phyloP scores from a whole-genome alignment of 495 filamentous ascomycete species.

The Penicillium lividum region DNA sequence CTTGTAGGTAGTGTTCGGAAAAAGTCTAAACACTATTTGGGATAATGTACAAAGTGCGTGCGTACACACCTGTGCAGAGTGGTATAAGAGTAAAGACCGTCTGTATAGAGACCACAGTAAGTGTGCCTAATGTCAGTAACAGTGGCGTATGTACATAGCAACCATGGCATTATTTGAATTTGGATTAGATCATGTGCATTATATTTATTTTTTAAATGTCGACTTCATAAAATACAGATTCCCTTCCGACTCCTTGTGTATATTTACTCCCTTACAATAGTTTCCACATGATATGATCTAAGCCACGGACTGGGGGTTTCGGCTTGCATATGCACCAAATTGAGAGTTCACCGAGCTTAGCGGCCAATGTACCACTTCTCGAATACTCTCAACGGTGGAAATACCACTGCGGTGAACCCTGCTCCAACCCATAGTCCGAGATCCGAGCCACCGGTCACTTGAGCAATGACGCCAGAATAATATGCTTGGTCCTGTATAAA shows the following conservation, averaged over 20 bases:
- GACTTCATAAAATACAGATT: background rate
- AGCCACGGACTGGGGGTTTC: background rate
- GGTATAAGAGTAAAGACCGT: too few relatives aligned
- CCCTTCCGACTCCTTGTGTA: background rate
- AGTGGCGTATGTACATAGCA: background rate
- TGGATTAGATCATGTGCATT: background rate
- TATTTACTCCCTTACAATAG: too few relatives aligned
- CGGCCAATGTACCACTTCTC: slow-evolving; percentile 42
- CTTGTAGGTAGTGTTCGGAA: too few relatives aligned
- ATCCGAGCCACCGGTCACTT: slow-evolving; percentile 37
- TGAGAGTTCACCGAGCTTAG: slow-evolving; percentile 9
- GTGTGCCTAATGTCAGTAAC: too few relatives aligned
- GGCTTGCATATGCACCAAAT: too few relatives aligned
- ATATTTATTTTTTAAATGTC: background rate
- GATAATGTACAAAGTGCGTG: too few relatives aligned
- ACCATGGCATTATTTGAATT: background rate
- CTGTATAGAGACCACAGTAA: too few relatives aligned
- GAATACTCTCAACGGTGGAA: slow-evolving; percentile 44
- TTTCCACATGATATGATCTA: background rate
- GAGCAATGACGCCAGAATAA: slow-evolving; percentile 49
- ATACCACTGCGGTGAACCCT: slow-evolving; percentile 43
- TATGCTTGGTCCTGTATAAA: slow-evolving; percentile 45
- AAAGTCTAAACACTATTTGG: too few relatives aligned
- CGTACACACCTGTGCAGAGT: too few relatives aligned
- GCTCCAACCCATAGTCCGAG: slow-evolving; percentile 47